A percentile compares a stretch with the other conserved stretches of the same genome.
phyloP scores from a whole-genome alignment of 202 grass and related monocot species.

The Panicum hallii region DNA sequence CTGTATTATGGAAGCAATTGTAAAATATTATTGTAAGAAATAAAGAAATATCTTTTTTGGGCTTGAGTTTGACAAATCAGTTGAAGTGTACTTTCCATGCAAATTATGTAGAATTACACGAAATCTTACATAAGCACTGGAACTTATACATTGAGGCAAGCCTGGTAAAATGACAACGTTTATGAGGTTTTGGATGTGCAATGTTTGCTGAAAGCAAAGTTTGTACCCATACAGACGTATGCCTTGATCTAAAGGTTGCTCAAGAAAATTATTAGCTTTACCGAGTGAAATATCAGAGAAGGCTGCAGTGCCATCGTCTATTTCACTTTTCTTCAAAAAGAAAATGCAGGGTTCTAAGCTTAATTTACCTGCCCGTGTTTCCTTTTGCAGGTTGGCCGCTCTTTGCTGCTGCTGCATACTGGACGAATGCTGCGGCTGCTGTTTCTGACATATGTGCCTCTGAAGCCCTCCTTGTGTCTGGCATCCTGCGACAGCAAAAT shows the following conservation, averaged over 20 bases:
- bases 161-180: neutral
- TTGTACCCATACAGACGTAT: neutral
- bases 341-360: neutral
- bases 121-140: neutral
- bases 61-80: neutral
- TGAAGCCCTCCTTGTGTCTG: slow-evolving; percentile 19
- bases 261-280: neutral
- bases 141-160: neutral
- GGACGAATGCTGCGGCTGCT: slow-evolving; percentile 78
- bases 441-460: slow-evolving; percentile 37
- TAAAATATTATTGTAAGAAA: neutral
- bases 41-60: neutral
- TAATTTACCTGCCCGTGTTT: neutral
- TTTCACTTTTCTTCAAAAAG: neutral
- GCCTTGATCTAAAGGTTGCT: slow-evolving; percentile 9
- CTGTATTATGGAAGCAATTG: neutral
- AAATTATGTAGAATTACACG: neutral
- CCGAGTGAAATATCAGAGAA: neutral
- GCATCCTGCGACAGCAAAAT: neutral
- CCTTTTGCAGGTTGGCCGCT: slow-evolving; percentile 58
- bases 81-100: neutral
- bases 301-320: neutral
- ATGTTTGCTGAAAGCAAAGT: neutral
- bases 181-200: neutral
- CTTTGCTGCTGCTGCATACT: slow-evolving; percentile 90